A percentile compares a stretch with the other conserved stretches of the same genome.
Evolutionary conservation across 2,329 filamentous ascomycete species (phyloP).

Genomic region (Fusarium sp.): DNA sequence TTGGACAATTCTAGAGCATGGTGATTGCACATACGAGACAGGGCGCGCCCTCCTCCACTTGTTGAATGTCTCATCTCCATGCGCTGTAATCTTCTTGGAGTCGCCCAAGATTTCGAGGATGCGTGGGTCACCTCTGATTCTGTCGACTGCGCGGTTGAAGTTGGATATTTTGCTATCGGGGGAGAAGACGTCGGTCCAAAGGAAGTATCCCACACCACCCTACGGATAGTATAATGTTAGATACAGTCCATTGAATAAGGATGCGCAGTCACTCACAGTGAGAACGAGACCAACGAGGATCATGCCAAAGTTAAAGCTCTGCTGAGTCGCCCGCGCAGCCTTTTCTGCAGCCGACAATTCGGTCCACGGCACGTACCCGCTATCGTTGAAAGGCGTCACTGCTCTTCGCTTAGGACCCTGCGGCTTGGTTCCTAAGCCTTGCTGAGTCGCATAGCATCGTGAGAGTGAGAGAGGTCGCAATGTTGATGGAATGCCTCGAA

Average conservation of each 20-base stretch:
- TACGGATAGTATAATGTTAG: constrained; percentile 52
- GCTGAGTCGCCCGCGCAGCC: constrained; percentile 84
- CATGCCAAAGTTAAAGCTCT: constrained; percentile 87
- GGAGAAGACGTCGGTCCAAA: constrained; percentile 86
- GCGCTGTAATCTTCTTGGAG: constrained; percentile 78
- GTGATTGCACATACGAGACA: constrained; percentile 60
- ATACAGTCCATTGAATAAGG: neutral
- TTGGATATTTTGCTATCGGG: constrained; percentile 85
- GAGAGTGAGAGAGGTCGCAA: constrained; percentile 56
- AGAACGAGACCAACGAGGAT: constrained; percentile 78
- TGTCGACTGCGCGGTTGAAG: constrained; percentile 87
- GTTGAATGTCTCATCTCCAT: constrained; percentile 82
- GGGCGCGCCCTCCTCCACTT: constrained; percentile 79
- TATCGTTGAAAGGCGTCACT: constrained; percentile 87
- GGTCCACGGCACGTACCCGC: constrained; percentile 83
- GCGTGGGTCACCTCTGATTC: constrained; percentile 76
- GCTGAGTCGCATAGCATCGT: constrained; percentile 70
- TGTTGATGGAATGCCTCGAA: constrained; percentile 44
- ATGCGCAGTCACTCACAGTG: constrained; percentile 65
- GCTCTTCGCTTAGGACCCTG: constrained; percentile 68
- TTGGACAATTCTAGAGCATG: neutral
- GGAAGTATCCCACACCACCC: constrained; percentile 80
- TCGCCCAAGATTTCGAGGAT: constrained; percentile 82
- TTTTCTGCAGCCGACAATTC: constrained; percentile 82
- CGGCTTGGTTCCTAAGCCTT: constrained; percentile 53